Evolutionary conservation across 495 filamentous ascomycete genomes (phyloP), one percentile per base, ranked within the genome.

Genomic region (Penicillium nucicola): DNA sequence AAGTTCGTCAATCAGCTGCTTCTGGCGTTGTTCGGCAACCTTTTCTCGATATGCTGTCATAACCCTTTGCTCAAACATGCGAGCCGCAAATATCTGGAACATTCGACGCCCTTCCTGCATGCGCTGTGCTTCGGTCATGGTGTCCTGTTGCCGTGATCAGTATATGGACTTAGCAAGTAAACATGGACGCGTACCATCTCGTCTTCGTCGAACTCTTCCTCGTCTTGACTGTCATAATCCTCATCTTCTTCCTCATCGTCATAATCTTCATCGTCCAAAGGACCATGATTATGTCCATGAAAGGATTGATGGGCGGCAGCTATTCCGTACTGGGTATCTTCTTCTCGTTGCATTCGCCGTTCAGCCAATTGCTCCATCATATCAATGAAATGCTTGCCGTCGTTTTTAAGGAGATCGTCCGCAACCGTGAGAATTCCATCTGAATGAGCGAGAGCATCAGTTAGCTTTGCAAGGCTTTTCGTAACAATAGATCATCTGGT

Each of bases 321-420:
- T 22, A 83, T 81, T 30, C 77, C 77, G 55, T 81, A 87, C 60
- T 86, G 84, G 13, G 89, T 89, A 65, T 97, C 91, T 68, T 93
- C 90, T 71, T 98, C 93, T 30, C 93, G 85, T 57, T 90, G 86
- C 92, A 99, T 97, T 55, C 93, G 84, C 50, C 92, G 87, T 71
- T 99, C 95, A 10, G 93, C 95, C 58, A 99, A 81, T 67, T 97
- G 92, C 66, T 99, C 93, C 95, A 99, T 99, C 93, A 99, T 97
- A 69, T 99, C 93, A 69, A 99, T 99, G 76, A 99, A 99, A 64
- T 96, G 95, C 69, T 95, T 96, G 64, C 93, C 93, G 66, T 99
- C 93, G 67, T 99, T 99, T 69, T 97, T 96, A 28, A 99, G 79
- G 42, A 99, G 78, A 71, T 99, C 93, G 73, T 99, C 93, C 62